A percentile compares a stretch with the other conserved stretches of the same genome.
These are phyloP conservation scores for Debaryomycetaceae sp. DNA, from an alignment of 1,139 yeast species.

Conservation along the genomic window DNA sequence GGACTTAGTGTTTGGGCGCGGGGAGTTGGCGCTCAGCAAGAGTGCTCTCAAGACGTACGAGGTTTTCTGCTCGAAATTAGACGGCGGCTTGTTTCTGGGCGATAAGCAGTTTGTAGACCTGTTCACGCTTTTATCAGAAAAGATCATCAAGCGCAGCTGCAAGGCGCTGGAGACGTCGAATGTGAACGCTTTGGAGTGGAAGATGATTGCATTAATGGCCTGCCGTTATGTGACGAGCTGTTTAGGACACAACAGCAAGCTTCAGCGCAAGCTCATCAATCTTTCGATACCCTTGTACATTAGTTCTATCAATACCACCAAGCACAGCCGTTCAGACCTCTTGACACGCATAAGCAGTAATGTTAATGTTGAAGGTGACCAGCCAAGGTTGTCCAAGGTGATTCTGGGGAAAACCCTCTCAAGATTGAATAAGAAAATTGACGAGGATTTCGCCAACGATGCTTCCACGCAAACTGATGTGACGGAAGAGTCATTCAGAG, in stretches of 20 bases:
- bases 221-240: slow-evolving; percentile 43
- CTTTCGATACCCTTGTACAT: slow-evolving; percentile 42
- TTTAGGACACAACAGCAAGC: slow-evolving; percentile 37
- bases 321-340: slow-evolving; percentile 15
- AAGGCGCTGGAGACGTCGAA: slow-evolving; percentile 15
- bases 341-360: slow-evolving; percentile 20
- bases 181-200: slow-evolving; percentile 49
- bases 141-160: slow-evolving; percentile 26
- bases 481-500: slow-evolving; percentile 38
- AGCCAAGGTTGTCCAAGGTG: slow-evolving; percentile 23
- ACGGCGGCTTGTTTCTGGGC: slow-evolving; percentile 68
- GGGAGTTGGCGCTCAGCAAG: slow-evolving; percentile 57
- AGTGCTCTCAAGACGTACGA: slow-evolving; percentile 50
- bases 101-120: slow-evolving; percentile 57
- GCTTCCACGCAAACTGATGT: slow-evolving; percentile 23
- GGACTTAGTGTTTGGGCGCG: slow-evolving; percentile 38
- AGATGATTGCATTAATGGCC: slow-evolving; percentile 43
- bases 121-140: slow-evolving; percentile 42
- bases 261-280: slow-evolving; percentile 35
- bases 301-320: slow-evolving; percentile 19
- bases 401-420: slow-evolving; percentile 22
- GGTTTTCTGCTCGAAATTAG: slow-evolving; percentile 62
- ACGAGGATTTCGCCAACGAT: slow-evolving; percentile 31
- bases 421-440: slow-evolving; percentile 17
- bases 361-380: slow-evolving; percentile 24